A percentile compares a stretch with the other conserved stretches of the same genome.
These are phyloP conservation scores for Eucalyptus pumila DNA, from an alignment of 345 rosid genomes.

Conservation along the genomic window DNA sequence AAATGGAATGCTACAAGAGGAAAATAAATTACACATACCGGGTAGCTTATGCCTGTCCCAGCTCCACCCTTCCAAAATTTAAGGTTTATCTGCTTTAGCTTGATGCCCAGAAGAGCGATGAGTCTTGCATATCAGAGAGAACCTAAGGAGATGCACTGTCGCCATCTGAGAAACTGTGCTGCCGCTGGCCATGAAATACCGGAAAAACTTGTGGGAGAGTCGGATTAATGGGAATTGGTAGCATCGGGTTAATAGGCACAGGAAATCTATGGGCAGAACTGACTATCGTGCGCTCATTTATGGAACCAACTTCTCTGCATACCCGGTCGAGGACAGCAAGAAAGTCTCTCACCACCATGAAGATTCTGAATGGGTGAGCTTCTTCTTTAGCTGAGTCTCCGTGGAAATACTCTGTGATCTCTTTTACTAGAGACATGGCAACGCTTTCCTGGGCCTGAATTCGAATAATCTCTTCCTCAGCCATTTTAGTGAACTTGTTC, in stretches of 20 bases:
- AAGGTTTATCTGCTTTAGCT: background rate
- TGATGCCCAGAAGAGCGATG: background rate
- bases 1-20: background rate
- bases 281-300: conserved; percentile 73
- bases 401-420: conserved; percentile 95
- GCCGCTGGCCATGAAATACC: conserved; percentile 25
- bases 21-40: conserved; percentile 4
- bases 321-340: conserved; percentile 76
- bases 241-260: conserved; percentile 65
- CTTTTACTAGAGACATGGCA: conserved; percentile 79
- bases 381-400: conserved; percentile 99
- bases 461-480: conserved; percentile 72
- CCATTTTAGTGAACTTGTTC: conserved; percentile 52
- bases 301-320: conserved; percentile 90
- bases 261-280: conserved; percentile 85
- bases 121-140: background rate
- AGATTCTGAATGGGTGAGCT: conserved; percentile 96
- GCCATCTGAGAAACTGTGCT: conserved; percentile 43
- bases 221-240: conserved; percentile 5
- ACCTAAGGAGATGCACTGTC: conserved; percentile 37
- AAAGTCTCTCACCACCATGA: conserved; percentile 94
- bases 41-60: background rate
- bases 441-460: conserved; percentile 92
- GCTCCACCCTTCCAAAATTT: conserved; percentile 1
- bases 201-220: conserved; percentile 33